Evolutionary conservation across 345 rosid species (phyloP), one percentile per base, ranked within the genome.

Genomic region (Turnera subulata): DNA sequence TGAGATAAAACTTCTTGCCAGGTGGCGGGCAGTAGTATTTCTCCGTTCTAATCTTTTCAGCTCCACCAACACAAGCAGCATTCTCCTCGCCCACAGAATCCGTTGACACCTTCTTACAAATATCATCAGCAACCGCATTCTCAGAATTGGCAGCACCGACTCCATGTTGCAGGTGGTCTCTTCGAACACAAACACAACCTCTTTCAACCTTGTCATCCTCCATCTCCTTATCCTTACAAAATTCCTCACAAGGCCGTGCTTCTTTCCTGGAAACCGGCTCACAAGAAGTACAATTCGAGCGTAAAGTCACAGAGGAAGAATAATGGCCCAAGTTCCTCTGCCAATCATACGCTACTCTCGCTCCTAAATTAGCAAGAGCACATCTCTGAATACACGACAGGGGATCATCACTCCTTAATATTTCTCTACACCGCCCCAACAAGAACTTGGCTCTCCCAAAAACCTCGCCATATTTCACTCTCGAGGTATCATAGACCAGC

Each of bases 1-100:
- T 91, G 55, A 91, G 71, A 73, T 80, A 86, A 65, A 80, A 82
- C 59, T 77, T 84, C 90, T 83, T 85, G 63, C 86, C 84, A 20
- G 92, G 83, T 46, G 84, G 56, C 22, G 56, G 65, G 39, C 63
- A 54, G 40, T 63, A 69, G 63, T 53, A 55, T 11, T 10, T 45
- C 55, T 20, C 24, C 38, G 50, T 25, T 33, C 70, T 74, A 11
- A 49, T 68, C 52, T 53, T 53, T 50, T 17, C 17, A 16, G 38
- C 32, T 13, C 53, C 46, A 65, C 63, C 68, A 39, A 59, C 13
- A 45, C 1, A 16, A 22, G 53, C 47, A 57, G 39, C 62, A 62
- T 64, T 63, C 24, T 62, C 73, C 24, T 61, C 51, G 49, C 17
- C 69, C 53, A 26, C 40, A 47, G 29, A n/a, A 60, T 56, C 48